Conservation (phyloP, 2,329 filamentous ascomycete genomes). For the Fusarium hainanense region DNA sequence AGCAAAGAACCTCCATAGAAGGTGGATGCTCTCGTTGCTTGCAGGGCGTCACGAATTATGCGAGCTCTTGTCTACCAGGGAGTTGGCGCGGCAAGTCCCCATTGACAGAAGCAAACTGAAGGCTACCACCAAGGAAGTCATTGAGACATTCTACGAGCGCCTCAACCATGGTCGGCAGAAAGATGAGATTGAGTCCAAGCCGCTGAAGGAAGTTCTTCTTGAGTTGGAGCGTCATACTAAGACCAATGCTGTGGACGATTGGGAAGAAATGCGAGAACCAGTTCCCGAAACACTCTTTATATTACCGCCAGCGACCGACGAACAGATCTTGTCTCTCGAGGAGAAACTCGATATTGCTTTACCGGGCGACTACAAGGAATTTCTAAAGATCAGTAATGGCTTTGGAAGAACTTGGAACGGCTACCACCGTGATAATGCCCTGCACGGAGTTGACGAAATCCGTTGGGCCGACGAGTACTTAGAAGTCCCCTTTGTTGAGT, state of each 20-base stretch:
- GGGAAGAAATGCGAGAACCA: not conserved
- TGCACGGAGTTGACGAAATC: constrained; percentile 22
- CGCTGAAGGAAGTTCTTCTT: constrained; percentile 19
- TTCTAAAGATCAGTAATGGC: constrained; percentile 35
- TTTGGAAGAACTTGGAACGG: constrained; percentile 38
- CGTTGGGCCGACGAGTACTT: constrained; percentile 13
- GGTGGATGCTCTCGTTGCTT: not conserved
- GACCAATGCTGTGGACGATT: not conserved
- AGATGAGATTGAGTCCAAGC: constrained; percentile 5
- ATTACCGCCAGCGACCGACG: constrained; percentile 24
- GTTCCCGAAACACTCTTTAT: constrained; percentile 31
- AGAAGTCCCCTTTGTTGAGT: not conserved
- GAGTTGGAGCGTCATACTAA: constrained; percentile 28
- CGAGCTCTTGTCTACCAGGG: constrained; percentile 19
- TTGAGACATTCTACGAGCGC: constrained; percentile 21
- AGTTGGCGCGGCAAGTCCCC: constrained; percentile 24
- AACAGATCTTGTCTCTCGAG: constrained; percentile 29
- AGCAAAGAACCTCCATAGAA: constrained; percentile 4
- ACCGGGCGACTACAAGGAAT: constrained; percentile 37
- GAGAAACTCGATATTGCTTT: constrained; percentile 6
- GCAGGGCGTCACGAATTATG: constrained; percentile 14
- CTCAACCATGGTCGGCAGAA: constrained; percentile 18
- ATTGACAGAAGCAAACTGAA: constrained; percentile 24
- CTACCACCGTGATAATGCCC: constrained; percentile 10
- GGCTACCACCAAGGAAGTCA: not conserved